Conservation (phyloP, 2,329 filamentous ascomycete species). For the Penicillium expansum region DNA sequence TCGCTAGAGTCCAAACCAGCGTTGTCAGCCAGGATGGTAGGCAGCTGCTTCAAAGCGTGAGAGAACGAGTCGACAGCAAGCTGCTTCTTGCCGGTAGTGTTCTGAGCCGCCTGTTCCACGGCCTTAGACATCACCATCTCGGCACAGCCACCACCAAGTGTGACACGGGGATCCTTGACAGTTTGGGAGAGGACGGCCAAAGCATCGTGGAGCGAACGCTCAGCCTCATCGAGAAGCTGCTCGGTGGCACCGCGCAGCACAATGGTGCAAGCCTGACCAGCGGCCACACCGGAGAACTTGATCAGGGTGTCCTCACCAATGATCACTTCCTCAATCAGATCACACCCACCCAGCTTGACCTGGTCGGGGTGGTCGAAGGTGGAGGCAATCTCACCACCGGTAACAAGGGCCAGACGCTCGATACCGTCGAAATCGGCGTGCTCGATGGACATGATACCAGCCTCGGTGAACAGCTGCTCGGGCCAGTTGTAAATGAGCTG, state of each 20-base stretch:
- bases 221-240: slow-evolving; percentile 93
- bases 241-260: slow-evolving; percentile 95
- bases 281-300: slow-evolving; percentile 93
- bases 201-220: slow-evolving; percentile 93
- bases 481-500: slow-evolving; percentile 99
- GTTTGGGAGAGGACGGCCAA: slow-evolving; percentile 95
- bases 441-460: slow-evolving; percentile 97
- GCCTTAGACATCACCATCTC: slow-evolving; percentile 99
- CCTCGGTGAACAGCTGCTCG: slow-evolving; percentile 96
- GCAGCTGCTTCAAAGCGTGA: slow-evolving; percentile 82
- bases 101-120: slow-evolving; percentile 87
- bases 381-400: slow-evolving; percentile 93
- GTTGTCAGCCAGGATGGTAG: slow-evolving; percentile 96
- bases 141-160: slow-evolving; percentile 89
- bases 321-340: slow-evolving; percentile 95
- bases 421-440: slow-evolving; percentile 99
- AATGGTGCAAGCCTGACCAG: slow-evolving; percentile 91
- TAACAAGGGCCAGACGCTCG: slow-evolving; percentile 89
- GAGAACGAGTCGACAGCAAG: slow-evolving; percentile 90
- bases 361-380: slow-evolving; percentile 98
- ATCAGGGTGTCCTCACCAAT: slow-evolving; percentile 97
- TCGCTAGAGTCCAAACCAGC: slow-evolving; percentile 95
- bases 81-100: slow-evolving; percentile 95
- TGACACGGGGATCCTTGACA: slow-evolving; percentile 88
- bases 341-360: slow-evolving; percentile 92